Evolutionary conservation across 495 filamentous ascomycete species (phyloP).

Genomic region (Penicillium herquei): DNA sequence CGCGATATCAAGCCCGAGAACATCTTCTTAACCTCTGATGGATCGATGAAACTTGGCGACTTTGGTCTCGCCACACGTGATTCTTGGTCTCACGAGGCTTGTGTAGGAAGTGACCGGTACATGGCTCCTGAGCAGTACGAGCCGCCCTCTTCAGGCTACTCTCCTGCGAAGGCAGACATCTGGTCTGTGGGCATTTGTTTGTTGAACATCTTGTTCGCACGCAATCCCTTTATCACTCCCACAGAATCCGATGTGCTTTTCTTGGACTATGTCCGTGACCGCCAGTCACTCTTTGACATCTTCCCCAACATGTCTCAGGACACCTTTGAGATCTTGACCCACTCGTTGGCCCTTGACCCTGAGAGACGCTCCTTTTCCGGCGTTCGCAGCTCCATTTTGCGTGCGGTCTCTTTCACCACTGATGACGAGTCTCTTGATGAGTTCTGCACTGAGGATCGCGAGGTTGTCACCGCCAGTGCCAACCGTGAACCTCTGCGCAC

Average conservation of each 20-base stretch:
- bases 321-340: constrained; percentile 85
- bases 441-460: constrained; percentile 82
- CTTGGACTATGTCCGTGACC: constrained; percentile 86
- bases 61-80: constrained; percentile 90
- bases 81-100: constrained; percentile 81
- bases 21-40: constrained; percentile 85
- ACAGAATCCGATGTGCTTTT: constrained; percentile 85
- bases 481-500: constrained; percentile 95
- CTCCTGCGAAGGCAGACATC: constrained; percentile 88
- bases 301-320: constrained; percentile 99
- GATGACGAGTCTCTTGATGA: constrained; percentile 90
- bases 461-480: constrained; percentile 70
- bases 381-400: constrained; percentile 71
- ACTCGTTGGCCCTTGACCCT: constrained; percentile 87
- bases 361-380: constrained; percentile 77
- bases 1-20: constrained; percentile 99
- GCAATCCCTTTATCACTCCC: constrained; percentile 90
- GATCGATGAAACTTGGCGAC: constrained; percentile 93
- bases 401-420: constrained; percentile 88
- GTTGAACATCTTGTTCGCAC: constrained; percentile 91
- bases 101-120: constrained; percentile 95
- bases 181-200: constrained; percentile 97
- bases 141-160: constrained; percentile 79
- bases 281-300: constrained; percentile 94
- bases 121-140: constrained; percentile 99